Evolutionary conservation across 768 basidiomycete species (phyloP), one percentile per base, ranked within the genome.

Genomic region (Mycena floridula): DNA sequence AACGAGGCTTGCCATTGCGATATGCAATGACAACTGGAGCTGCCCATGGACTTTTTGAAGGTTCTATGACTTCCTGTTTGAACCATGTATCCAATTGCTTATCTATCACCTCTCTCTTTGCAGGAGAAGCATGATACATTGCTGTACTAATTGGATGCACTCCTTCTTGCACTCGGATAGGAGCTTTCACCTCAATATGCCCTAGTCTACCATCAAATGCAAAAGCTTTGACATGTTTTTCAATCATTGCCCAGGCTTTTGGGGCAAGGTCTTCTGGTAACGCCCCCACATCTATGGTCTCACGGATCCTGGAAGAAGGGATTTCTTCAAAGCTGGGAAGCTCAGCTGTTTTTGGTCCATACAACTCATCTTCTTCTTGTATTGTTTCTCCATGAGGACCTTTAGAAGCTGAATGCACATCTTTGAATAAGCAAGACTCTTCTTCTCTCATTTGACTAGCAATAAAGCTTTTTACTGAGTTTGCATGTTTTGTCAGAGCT

Each of bases 31-130:
- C 42, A 0, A 45, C 54, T 0, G 59, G 64, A 2, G 54, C 55
- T 15, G 44, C 52, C 64, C 64, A 65, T 0, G 64, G 62, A 38
- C 62, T 63, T 1, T 51, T 25, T 3, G 58, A 61, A 0, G 52
- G 54, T 41, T 66, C 61, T 9, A 65, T 63, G 9, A 66, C 54
- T 2, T 48, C 56, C 15, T 41, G 43, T 12, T 50, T 45, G 9
- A 61, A 37, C 61, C 60, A 63, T 11, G 37, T 28, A 16, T 59
- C 51, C 38, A 58, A 45, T 32, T 59, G 58, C 28, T 59, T 45
- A 36, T 57, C 54, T n/a, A 60, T 59, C 1, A 54, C 47, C 22
- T 54, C 44, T 12, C 52, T 15, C 25, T 57, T 61, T 2, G 49
- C 49, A 2, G 55, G 59, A 2, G 58, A 60, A 2, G 51, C 40